Evolutionary conservation across 2,329 filamentous ascomycete genomes (phyloP), one percentile per base, ranked within the genome.

Genomic region (Myrmaecium sp.): DNA sequence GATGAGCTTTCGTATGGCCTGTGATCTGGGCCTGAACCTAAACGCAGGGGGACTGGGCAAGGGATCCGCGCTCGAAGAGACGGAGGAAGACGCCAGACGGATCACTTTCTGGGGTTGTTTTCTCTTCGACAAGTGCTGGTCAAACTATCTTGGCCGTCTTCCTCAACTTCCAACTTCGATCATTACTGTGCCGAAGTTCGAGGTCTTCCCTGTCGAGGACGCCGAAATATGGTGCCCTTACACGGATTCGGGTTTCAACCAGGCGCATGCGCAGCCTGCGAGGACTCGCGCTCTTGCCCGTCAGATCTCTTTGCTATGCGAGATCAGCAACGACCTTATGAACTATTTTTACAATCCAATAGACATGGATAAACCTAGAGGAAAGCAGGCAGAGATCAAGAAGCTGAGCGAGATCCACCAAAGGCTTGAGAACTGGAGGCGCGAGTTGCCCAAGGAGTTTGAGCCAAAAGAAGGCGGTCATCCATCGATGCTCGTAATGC

Each of bases 51-150:
- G 70, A 6, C 64, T 81, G 31, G 61, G 47, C 33, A 51, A 47
- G 20, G 62, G 57, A 31, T 61, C 66, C 26, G 52, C 59, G 15
- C 63, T 86, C 36, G 71, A 73, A 33, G 81, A 93, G 31, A 67
- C 78, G 24, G 86, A 94, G 49, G 68, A 91, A 20, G 89, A 98
- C 52, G 84, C 83, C 3, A 66, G 89, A 20, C 67, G 80, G 28
- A 75, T 95, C 21, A 95, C 89, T 0, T 95, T 94, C 44, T 95
- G 89, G 89, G 89, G 89, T 5, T 94, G 84, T 48, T 95, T 89
- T 51, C 56, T 93, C n/a, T 92, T 95, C 48, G 89, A 98, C 58
- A 95, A 94, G 63, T 92, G 82, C 50, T 95, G 86, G 84, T 93
- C 84, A 26, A 95, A 94, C 48, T 95, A 95, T 41, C 67, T 95